Evolutionary conservation across 108 stramenopile genomes (phyloP), one percentile per base, ranked within the genome.

Genomic region (Craspedostauros australis): DNA sequence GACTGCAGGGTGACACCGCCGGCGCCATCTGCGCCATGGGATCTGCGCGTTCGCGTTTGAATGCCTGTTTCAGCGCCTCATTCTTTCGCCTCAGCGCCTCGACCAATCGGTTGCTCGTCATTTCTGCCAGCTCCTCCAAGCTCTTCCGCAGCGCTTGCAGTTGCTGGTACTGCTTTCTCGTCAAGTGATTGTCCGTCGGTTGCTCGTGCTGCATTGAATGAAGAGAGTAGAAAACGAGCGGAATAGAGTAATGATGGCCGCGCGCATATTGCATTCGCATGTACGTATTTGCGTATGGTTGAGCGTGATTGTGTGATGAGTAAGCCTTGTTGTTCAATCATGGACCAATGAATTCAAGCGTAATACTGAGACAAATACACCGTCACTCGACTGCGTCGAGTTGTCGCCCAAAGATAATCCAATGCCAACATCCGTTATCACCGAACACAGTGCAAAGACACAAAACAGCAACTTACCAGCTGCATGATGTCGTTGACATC

Each of bases 11-110:
- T 33, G 84, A 86, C 14, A 86, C 75, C 7, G 80, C 59, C 6
- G 88, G 78, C 0, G 73, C 72, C 60, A 84, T 38, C n/a, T 56
- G 45, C 11, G 82, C 73, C 24, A 68, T 36, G 20, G 80, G 73
- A 65, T 86, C 88, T 42, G 82, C 60, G 39, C 84, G 68, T 57
- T 91, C 84, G 39, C 84, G 73, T 49, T 86, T 86, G 20, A 70
- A 65, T 7, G 84, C 68, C 49, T 84, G 84, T 38, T 86, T 86
- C 52, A 91, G 42, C 7, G 88, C 88, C 44, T 91, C 88, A 46
- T 91, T 91, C 65, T 84, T 86, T 21, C 88, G 63, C 36, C 88
- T 64, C 6, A 91, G 66, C 33, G 73, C 73, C 57, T 91, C 88
- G 6, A 79, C 78, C 12, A 91, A 54, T 4, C 88, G 75, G 26